Base-by-base conservation (phyloP, 805 yeast species). In the Yarrowia yakushimensis region DNA sequence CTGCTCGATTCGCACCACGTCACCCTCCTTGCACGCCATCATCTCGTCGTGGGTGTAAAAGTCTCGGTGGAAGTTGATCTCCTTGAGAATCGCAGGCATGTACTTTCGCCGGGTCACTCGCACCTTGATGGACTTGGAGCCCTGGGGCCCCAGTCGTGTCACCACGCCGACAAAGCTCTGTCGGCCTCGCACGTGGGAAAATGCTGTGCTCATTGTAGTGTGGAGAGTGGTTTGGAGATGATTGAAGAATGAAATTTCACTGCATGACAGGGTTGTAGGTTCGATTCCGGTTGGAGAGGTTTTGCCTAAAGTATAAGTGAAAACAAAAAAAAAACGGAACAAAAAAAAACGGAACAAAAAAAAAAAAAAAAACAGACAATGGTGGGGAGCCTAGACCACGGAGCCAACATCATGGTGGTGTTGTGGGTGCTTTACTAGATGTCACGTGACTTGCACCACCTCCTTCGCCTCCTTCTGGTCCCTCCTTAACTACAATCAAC, bases 91-190 rank as follows among this genome's bases (percentile, higher is more conserved):
- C 36, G 69, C 67, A 64, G 82, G 82, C 74, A 90, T 87, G 78
- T 85, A 90, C 43, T 83, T 82, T 70, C 85, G 85, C 48, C 85
- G 85, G 72, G 88, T 87, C 31, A 93, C 92, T 65, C 97, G 83
- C 65, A 93, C 97, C 77, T 91, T 92, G 66, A 93, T 91, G 63
- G 98, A 93, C 78, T 93, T 94, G 76, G 82, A 82, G 97, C 92
- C 94, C 74, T 90, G 90, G 43, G 61, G 61, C 43, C 98, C 98
- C 72, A 92, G 97, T 57, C 97, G 90, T 31, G 91, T 85, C 68
- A 93, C 98, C 75, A 90, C 85, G 48, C 99, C 99, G 52, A 90
- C 77, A 71, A 92, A 90, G 72, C 90, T 89, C 70, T 90, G 97
- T 76, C 91, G 85, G 59, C 96, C 93, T 96, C 90, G 90, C 27